Evolutionary conservation across 2,329 filamentous ascomycete genomes (phyloP), one percentile per base, ranked within the genome.

Genomic region (Sclerotinia trifoliorum): DNA sequence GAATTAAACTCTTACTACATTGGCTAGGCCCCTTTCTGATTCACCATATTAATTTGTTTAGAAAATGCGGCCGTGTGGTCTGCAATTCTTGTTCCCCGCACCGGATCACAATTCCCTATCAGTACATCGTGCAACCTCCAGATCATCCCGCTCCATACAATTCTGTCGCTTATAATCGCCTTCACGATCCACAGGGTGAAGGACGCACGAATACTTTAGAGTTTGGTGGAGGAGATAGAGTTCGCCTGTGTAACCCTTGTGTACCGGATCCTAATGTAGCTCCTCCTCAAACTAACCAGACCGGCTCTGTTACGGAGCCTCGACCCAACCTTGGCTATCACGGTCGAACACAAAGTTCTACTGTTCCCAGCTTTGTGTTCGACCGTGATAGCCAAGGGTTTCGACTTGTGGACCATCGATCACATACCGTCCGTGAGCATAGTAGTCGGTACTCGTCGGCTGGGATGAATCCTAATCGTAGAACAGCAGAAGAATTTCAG

Each of bases 1-100:
- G 54, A 26, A 24, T 44, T 26, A 61, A 65, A 48, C 15, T 55
- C 60, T 29, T 11, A 24, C 19, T 32, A 35, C 21, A 21, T 5
- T 21, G 42, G 35, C 24, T 26, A 44, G 35, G 35, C 13, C 35
- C 35, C 17, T 35, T 39, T 61, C 63, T 35, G 26, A 56, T 42
- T 26, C 35, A 26, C 32, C 13, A 29, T 54, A 39, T 49, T 72
- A 39, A 73, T 61, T 44, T 8, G 54, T 6, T 39, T 70, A 91
- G 89, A 73, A 97, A 97, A 85, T 98, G 94, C 77, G 94, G 94
- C 57, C 85, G 93, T 70, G 94, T 98, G 11, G 94, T 98, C 32
- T 98, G 94, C 79, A 88, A 89, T 68, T 84, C 88, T 26, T 98
- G 94, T 80, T 97, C 94, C 3, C 94, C 94, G 4, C 94, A 98